A percentile compares a stretch with the other conserved stretches of the same genome.
These are phyloP conservation scores for rapeseed (Brassica napus) DNA, from an alignment of 345 rosid genomes.

Conservation along the genomic window Da-Ae NC_063452.1:2113501-2114000, in stretches of 20 bases:
- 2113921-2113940: constrained; percentile 65
- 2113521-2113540: constrained; percentile 62
- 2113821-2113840: constrained; percentile 50
- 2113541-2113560: constrained; percentile 73
- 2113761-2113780: constrained; percentile 60
- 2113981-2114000: constrained; percentile 46
- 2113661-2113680: constrained; percentile 74
- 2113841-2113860: constrained; percentile 51
- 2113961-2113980: constrained; percentile 51
- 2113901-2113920: constrained; percentile 62
- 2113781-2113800: constrained; percentile 46
- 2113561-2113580: constrained; percentile 55
- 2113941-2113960: constrained; percentile 54
- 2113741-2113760: constrained; percentile 52
- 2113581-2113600: constrained; percentile 54
- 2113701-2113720: constrained; percentile 58
- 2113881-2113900: constrained; percentile 53
- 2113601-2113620: constrained; percentile 48
- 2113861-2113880: constrained; percentile 49
- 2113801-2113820: constrained; percentile 36
- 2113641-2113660: constrained; percentile 57
- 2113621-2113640: constrained; percentile 69
- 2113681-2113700: constrained; percentile 74
- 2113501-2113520: constrained; percentile 60
- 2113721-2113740: constrained; percentile 53